These are phyloP conservation scores for Calonectria honghensis DNA, from an alignment of 2,329 filamentous ascomycete genomes.

Conservation along the genomic window DNA sequence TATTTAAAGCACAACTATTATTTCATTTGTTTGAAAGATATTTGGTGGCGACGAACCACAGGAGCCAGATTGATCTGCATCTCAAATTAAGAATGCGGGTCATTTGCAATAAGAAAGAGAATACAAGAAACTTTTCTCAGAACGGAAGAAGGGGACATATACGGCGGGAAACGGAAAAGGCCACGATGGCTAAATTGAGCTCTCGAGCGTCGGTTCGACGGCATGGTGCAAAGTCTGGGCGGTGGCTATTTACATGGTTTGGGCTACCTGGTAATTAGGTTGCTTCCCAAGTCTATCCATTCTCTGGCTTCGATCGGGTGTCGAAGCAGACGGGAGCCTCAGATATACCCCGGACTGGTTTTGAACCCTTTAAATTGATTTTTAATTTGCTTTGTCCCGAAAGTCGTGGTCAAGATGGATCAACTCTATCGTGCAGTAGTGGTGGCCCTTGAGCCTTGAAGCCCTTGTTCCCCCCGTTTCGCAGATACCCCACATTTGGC, in stretches of 20 bases:
- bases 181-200: conserved; percentile 18
- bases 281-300: conserved; percentile 1
- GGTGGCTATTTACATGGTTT: conserved; percentile 8
- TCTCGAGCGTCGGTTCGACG: background rate
- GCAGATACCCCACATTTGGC: conserved; percentile 37
- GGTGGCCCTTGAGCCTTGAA: background rate
- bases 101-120: conserved; percentile 8
- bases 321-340: conserved; percentile 9
- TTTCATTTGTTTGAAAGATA: conserved; percentile 27
- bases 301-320: conserved; percentile 27
- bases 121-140: conserved; percentile 11
- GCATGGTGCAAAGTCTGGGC: background rate
- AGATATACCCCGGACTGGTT: background rate
- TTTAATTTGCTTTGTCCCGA: conserved; percentile 11
- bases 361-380: conserved; percentile 24
- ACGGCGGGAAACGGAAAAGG: background rate
- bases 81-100: background rate
- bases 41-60: conserved; percentile 3
- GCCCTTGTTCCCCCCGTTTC: background rate
- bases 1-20: conserved; percentile 22
- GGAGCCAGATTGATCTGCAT: conserved; percentile 5
- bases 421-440: conserved; percentile 13
- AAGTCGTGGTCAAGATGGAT: background rate
- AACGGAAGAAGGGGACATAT: background rate
- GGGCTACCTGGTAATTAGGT: background rate